Evolutionary conservation across 2,329 filamentous ascomycete species (phyloP), one percentile per base, ranked within the genome.

Genomic region (Fusarium xylarioides): DNA sequence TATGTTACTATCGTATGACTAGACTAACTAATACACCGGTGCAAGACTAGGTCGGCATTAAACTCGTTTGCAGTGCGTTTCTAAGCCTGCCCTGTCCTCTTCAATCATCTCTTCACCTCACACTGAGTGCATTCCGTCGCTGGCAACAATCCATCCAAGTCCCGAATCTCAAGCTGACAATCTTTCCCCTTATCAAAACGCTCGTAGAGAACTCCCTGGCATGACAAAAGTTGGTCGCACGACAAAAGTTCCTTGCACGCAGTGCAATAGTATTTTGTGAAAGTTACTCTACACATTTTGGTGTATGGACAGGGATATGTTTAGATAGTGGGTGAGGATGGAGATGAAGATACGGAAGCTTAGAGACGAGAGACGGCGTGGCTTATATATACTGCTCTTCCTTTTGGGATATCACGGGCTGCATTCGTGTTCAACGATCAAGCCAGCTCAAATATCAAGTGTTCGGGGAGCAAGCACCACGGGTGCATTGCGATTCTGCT

Each of bases 371-470:
- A 37, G 18, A 21, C 7, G 7, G 9, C 2, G 3, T 7, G 10
- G 18, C 7, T 1, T 28, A 16, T 37, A 9, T 52, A 37, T 53
- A 9, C 18, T 16, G 4, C 16, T 28, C 9, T 8, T 52, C 6
- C 2, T 5, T 8, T 26, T 19, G 3, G 19, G 1, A 26, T 15
- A 10, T 14, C 18, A 7, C 11, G n/a, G 18, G 5, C 10, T 53
- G 5, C 3, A 7, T 7, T 5, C 0, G 18, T 28, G 32, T 28
- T 53, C 32, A 11, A 4, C 7, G 7, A 53, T 5, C 12, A 21
- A 6, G 12, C 8, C 23, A 21, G 10, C 4, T 26, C 12, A 21
- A 21, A 15, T 8, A 12, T 53, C 3, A 5, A 2, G n/a, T 21
- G 10, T 37, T 37, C 14, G 9, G 10, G 3, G 12, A 21, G 12